Evolutionary conservation across 2,329 filamentous ascomycete species (phyloP).

Genomic region (Zymoseptoria pseudotritici): DNA sequence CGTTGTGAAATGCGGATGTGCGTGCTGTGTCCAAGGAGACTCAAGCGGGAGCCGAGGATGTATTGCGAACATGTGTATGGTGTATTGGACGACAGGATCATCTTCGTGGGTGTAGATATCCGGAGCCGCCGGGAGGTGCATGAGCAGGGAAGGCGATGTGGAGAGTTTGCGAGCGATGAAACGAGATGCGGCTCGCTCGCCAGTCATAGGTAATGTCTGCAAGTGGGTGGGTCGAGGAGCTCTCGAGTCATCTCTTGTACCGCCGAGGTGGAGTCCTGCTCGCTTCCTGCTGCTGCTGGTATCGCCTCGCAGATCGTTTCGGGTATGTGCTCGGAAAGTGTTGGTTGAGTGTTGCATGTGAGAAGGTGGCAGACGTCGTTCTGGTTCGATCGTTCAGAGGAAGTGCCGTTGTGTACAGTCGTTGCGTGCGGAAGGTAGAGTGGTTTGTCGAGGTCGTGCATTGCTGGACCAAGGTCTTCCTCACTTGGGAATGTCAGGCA

Average conservation of each 20-base stretch:
- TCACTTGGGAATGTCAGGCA: conserved; percentile 39
- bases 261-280: not conserved
- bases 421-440: not conserved
- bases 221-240: not conserved
- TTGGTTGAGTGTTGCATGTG: not conserved
- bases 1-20: not conserved
- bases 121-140: not conserved
- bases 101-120: not conserved
- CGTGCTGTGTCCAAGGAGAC: not conserved
- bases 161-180: not conserved
- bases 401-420: not conserved
- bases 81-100: not conserved
- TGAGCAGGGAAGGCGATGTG: not conserved
- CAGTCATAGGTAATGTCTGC: not conserved
- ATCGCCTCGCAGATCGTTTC: not conserved
- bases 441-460: not conserved
- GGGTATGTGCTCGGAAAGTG: not conserved
- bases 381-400: not conserved
- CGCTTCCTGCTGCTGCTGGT: not conserved
- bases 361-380: not conserved
- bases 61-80: not conserved
- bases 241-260: not conserved
- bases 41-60: not conserved
- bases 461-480: not conserved
- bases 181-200: not conserved